Evolutionary conservation across 2,329 filamentous ascomycete species (phyloP), one percentile per base, ranked within the genome.

Genomic region (Leptographium flavum): DNA sequence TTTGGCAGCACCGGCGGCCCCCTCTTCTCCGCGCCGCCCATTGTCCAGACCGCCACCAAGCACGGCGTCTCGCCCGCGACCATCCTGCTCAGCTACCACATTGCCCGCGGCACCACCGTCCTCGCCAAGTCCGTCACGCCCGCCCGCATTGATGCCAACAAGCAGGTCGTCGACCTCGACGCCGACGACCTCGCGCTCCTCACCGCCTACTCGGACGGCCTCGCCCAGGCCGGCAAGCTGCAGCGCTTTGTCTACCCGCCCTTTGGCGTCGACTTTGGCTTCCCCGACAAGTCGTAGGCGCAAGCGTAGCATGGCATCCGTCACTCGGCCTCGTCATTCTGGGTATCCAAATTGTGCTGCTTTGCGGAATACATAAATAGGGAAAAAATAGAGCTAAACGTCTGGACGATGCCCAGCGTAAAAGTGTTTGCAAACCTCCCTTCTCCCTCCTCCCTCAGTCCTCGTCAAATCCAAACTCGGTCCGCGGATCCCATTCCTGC

Each of bases 101-200:
- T 85, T 39, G 72, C 77, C 44, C 73, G 79, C 49, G 80, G 80
- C 53, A 73, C 68, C 57, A 83, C 79, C 7, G 83, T 87, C 17
- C 69, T 87, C 25, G 74, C 83, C 55, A 87, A 87, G 63, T 85
- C 80, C 1, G 78, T 83, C 33, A 83, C 73, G 7, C 71, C 73
- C 14, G 69, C 70, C 40, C 73, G 81, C 53, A 86, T 87, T 61
- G 74, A 79, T 57, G 71, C 79, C 55, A 87, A 87, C 63, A 66
- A 73, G 59, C 72, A 79, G 52, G 68, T 85, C 45, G 70, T 83
- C 54, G 71, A 77, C 55, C 70, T 83, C 39, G 76, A 80, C 54
- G 67, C 63, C 7, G 69, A 71, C n/a, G 83, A 87, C 52, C 56
- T 81, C 55, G 68, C 73, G 59, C 63, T 62, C 41, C 63, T 80